Evolutionary conservation across 305 asterid species (phyloP), one percentile per base, ranked within the genome.

Genomic region (Caryopteris hybrid): DNA sequence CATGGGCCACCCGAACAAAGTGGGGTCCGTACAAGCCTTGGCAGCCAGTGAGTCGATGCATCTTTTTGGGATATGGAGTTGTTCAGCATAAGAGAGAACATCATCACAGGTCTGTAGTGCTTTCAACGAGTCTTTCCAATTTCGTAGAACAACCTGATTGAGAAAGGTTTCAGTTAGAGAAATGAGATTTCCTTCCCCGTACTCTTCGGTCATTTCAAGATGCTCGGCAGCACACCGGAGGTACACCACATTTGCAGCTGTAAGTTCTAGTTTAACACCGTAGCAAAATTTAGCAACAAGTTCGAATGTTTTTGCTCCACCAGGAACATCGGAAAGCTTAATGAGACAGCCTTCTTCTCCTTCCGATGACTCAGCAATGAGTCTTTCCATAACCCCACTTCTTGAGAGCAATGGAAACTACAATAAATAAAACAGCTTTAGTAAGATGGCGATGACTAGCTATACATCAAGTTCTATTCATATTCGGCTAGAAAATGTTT

Each of bases 371-470:
- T 88, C 88, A 18, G 94, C 90, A 38, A 94, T 91, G 81, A 82
- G 85, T 68, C 81, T 81, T 74, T 94, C 99, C 97, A 94, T 89
- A 54, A 88, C 82, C 61, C 92, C 97, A 68, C 98, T 91, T 77
- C 95, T 87, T 20, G 99, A 91, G 64, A 92, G 98, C 91, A 93
- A 77, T 6, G 98, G 98, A 76, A 93, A 93, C 98, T 93, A 82
- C 86, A 77, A 20, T 12, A 17, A 45, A 67, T 12, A 39, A 56
- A 39, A 12, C 20, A 53, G 59, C 29, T 46, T 56, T 34, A 73
- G 22, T 56, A 38, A 69, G 23, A 41, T 5, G 39, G 27, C 10
- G 14, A 68, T 39, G 27, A 13, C 36, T 21, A 46, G 54, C 55
- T 12, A 12, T 50, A 13, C 11, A 48, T 45, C 27, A 29, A 66